Base-by-base conservation (phyloP, 306 rosid genomes). In the Lathyrus sativus region DNA sequence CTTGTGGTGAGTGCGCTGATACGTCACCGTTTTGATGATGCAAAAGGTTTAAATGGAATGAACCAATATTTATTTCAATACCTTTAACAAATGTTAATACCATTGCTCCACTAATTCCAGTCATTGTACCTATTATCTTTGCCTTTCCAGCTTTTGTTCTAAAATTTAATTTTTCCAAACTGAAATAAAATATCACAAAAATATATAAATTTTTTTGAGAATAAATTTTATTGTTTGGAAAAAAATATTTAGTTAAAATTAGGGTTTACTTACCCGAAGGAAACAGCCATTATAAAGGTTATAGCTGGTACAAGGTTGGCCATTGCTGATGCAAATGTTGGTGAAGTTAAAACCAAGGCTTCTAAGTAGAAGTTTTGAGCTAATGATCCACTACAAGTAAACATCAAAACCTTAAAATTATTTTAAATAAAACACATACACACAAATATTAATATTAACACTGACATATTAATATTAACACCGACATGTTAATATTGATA, bases 251-350 rank as follows among this genome's bases (percentile, higher is more conserved):
- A 58, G 13, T 6, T 0, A 22, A 24, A 7, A 22, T 4, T 0
- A 29, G 4, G 22, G 17, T 18, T 18, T 35, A 73, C 50, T 10
- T 63, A 81, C 95, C 89, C 46, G 7, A 82, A 84, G 26, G 19
- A 76, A 77, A 85, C 55, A 1, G 96, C 89, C 71, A 91, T 42
- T 11, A 85, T 29, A 29, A 86, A 91, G 14, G 97, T 91, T 17
- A 86, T 15, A 57, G 79, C 89, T 10, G 97, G 96, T 74, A 46
- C 0, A 43, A 91, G 89, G 45, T 91, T 89, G 31, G 45, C 2
- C 74, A 85, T 84, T 51, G 97, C 97, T 0, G 93, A 73, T 31
- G 84, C 78, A 80, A 80, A 89, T 2, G 96, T 87, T 50, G 83
- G 83, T 2, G 96, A 91, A 11, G 97, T 88, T 58, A 87, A 62